Evolutionary conservation across 345 rosid species (phyloP), one percentile per base, ranked within the genome.

Genomic region (Eucalyptus pauciflora): DNA sequence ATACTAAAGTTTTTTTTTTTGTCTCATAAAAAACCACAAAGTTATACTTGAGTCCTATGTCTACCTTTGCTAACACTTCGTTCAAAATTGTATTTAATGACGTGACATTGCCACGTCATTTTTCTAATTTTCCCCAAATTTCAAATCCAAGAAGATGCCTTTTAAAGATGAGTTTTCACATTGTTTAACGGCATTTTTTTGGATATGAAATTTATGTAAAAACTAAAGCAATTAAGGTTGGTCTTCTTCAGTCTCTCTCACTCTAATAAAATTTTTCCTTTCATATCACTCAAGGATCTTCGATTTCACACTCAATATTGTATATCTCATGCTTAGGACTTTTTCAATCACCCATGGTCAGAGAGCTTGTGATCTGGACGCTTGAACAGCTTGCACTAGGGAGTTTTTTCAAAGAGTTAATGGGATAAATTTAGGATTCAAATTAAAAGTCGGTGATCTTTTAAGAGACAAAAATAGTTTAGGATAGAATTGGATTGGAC

Each of bases 341-440:
- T 4, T 22, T 22, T 29, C 62, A 56, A 56, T 56, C 13, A 13
- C 62, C 29, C 62, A 9, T 24, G 1, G 29, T 56, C 29, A 22
- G 0, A 56, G 29, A 56, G 13, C 62, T 56, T 4, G 29, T 13
- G 10, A 29, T 24, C 0, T 24, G 6, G 29, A 56, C 2, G 1
- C 13, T 24, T 52, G 58, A 52, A 52, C 10, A 52, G 5, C 25
- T 52, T 52, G 58, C 12, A 2, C 62, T 56, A 56, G 62, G 62
- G 62, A 56, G 62, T 1, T 56, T 56, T 56, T 56, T 10, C 29
- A 56, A 24, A 56, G 62, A 24, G 29, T 56, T 56, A 6, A 56
- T 22, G 1, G 13, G 62, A 6, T 56, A 56, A 56, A 56, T 24
- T 56, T 56, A 56, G 62, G 29, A 56, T 10, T 56, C 29, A 56